Evolutionary conservation across 73 alveolate genomes (phyloP).

Genomic region (Symbiodinium pilosum): DNA sequence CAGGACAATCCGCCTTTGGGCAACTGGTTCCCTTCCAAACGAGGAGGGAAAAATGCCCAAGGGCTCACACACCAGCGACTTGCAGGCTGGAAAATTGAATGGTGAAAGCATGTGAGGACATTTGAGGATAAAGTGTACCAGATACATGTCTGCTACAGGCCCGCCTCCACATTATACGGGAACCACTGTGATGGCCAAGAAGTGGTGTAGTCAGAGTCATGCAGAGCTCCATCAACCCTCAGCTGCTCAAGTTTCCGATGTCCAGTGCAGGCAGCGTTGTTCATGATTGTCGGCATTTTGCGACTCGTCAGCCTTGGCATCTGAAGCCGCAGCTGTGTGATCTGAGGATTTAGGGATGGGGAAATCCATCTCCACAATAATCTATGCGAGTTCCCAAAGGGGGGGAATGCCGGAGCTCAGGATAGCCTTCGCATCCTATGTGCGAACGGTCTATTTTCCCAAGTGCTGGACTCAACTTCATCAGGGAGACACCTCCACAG

Average conservation of each 20-base stretch:
- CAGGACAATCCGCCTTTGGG: slow-evolving; percentile 88
- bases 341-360: neutral
- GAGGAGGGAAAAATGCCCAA: slow-evolving; percentile 28
- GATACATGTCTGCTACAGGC: no score
- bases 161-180: no score
- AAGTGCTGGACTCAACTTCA: neutral
- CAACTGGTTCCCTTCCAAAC: slow-evolving; percentile 37
- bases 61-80: neutral
- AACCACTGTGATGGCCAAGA: no score
- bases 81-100: slow-evolving; percentile 33
- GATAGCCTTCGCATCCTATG: slow-evolving; percentile 15
- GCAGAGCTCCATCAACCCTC: no score
- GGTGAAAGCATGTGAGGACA: no score
- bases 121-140: no score
- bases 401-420: no score
- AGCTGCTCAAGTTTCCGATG: no score
- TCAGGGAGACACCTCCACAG: neutral
- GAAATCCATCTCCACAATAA: no score
- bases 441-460: slow-evolving; percentile 18
- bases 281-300: slow-evolving; percentile 32
- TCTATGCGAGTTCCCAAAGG: no score
- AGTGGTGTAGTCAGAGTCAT: no score
- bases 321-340: neutral
- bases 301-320: neutral
- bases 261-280: neutral